Evolutionary conservation across 495 filamentous ascomycete genomes (phyloP).

Genomic region (Xylaria castorea): DNA sequence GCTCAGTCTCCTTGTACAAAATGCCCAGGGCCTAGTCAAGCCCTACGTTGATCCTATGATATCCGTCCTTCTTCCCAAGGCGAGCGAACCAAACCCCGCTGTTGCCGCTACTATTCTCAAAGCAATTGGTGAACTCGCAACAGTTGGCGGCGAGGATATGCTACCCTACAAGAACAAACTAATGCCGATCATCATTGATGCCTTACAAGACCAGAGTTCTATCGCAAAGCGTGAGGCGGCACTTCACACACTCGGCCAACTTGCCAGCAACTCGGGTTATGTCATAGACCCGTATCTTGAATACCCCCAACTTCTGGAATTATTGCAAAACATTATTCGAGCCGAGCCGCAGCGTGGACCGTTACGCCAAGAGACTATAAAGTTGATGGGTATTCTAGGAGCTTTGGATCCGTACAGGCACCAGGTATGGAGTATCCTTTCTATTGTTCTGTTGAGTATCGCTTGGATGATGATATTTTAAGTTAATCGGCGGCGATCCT

Average conservation of each 20-base stretch:
- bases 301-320: conserved; percentile 88
- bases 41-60: conserved; percentile 97
- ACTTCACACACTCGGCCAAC: conserved; percentile 85
- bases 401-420: conserved; percentile 96
- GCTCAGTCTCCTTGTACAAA: conserved; percentile 88
- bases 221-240: conserved; percentile 88
- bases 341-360: conserved; percentile 80
- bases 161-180: conserved; percentile 81
- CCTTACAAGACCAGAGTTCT: conserved; percentile 90
- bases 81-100: conserved; percentile 78
- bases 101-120: conserved; percentile 93
- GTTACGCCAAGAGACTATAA: conserved; percentile 91
- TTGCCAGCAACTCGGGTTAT: conserved; percentile 94
- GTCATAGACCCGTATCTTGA: conserved; percentile 96
- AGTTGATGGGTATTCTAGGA: conserved; percentile 93
- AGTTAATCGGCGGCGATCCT: background rate
- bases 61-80: conserved; percentile 85
- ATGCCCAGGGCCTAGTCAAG: conserved; percentile 87
- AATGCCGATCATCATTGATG: conserved; percentile 93
- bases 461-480: background rate
- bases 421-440: conserved; percentile 60
- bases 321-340: conserved; percentile 92
- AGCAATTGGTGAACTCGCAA: conserved; percentile 90
- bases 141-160: conserved; percentile 92
- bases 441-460: background rate